These are phyloP conservation scores for Cercophora newfieldiana DNA, from an alignment of 495 filamentous ascomycete species.

Conservation along the genomic window DNA sequence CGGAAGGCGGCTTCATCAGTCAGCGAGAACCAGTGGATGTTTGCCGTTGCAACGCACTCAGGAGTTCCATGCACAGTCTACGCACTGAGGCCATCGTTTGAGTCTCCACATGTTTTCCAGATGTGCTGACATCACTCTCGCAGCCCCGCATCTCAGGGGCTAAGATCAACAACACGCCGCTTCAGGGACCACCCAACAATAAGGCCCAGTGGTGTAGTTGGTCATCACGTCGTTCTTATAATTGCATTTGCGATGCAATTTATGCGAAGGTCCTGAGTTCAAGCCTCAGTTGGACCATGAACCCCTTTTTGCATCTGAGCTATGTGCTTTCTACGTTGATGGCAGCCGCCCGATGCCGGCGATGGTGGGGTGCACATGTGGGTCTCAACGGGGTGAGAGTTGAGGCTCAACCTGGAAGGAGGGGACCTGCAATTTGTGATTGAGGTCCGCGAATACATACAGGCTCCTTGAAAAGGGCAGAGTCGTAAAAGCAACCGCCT, in stretches of 20 bases:
- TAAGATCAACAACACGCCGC: not conserved
- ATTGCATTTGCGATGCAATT: not conserved
- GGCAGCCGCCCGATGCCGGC: not conserved
- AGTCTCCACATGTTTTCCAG: not conserved
- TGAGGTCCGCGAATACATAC: too few relatives aligned
- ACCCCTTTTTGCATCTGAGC: not conserved
- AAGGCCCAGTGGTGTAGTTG: not conserved
- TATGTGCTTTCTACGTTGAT: not conserved
- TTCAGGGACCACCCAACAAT: not conserved
- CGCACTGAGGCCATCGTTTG: too few relatives aligned
- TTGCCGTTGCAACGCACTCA: too few relatives aligned
- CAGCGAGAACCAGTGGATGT: too few relatives aligned
- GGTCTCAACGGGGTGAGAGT: not conserved
- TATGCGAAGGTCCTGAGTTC: constrained; percentile 2
- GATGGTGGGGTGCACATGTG: not conserved
- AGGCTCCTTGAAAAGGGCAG: too few relatives aligned
- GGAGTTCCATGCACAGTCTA: too few relatives aligned
- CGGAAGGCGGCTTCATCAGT: too few relatives aligned
- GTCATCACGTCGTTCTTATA: not conserved
- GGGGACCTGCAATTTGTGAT: too few relatives aligned
- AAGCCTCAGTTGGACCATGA: not conserved
- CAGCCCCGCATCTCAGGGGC: not conserved
- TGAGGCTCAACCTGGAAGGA: not conserved
- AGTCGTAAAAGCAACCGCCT: too few relatives aligned
- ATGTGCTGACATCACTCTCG: not conserved